Evolutionary conservation across 306 rosid genomes (phyloP), one percentile per base, ranked within the genome.

Genomic region (Prosopis cineraria): DNA sequence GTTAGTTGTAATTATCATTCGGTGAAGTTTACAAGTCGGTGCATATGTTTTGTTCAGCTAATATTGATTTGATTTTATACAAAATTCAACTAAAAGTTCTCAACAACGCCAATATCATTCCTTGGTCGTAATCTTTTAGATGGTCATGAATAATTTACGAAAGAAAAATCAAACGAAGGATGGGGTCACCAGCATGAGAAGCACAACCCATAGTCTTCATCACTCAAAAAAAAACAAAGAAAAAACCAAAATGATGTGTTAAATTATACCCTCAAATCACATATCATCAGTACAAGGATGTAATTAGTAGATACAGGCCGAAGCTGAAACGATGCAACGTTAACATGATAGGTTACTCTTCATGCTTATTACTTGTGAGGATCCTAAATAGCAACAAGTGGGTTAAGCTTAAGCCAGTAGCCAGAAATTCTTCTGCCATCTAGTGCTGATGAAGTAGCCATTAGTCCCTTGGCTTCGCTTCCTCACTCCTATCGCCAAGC

Each of bases 341-440:
- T 24, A 13, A 58, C 36, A 58, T 58, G 33, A 65, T 65, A 68
- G 60, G 69, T 77, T 80, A 80, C 37, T 64, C 30, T 73, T 43
- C 67, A 24, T 33, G 76, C 67, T 40, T 64, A 37, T 33, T 13
- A 34, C 41, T 62, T 9, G 44, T 25, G 41, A 60, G 65, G 33
- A 24, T 22, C 22, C 69, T 74, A 52, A 25, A 16, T 34, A 22
- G 48, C 3, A 69, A 73, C 36, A 10, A 72, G 27, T 10, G 33
- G 4, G 25, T 12, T n/a, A 43, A 8, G 41, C 10, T 72, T 83
- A 93, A 78, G 97, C 98, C 71, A 93, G 83, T 34, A 93, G 88
- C 98, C 98, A 94, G 88, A 91, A 94, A 68, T 90, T 83, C 86
- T 89, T 94, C 85, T 94, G 97, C 96, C 91, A 91, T 83, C 90